These are phyloP conservation scores for Plectosphaerella cucumerina DNA, from an alignment of 2,329 filamentous ascomycete species.

Conservation along the genomic window DNA sequence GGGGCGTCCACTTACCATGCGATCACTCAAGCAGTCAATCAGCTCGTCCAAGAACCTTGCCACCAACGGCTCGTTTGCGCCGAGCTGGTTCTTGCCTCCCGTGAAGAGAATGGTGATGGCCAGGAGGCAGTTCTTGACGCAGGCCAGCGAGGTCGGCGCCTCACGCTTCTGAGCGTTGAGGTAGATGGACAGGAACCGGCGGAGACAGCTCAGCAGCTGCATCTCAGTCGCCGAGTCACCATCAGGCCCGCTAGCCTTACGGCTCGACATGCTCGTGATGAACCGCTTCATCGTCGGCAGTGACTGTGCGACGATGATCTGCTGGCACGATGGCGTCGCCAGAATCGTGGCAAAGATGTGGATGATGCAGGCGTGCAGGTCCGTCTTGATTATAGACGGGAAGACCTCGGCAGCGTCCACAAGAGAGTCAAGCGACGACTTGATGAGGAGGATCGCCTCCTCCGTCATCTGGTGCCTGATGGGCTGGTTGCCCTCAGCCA, in stretches of 20 bases:
- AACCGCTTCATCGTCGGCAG: constrained; percentile 92
- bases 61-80: constrained; percentile 71
- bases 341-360: constrained; percentile 95
- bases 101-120: constrained; percentile 88
- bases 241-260: constrained; percentile 27
- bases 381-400: constrained; percentile 91
- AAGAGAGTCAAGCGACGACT: constrained; percentile 76
- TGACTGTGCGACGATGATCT: constrained; percentile 82
- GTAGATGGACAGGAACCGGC: constrained; percentile 78
- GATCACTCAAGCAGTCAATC: constrained; percentile 75
- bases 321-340: constrained; percentile 81
- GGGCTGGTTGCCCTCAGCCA: constrained; percentile 61
- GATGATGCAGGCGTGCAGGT: constrained; percentile 92
- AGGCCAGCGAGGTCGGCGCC: constrained; percentile 69
- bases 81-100: constrained; percentile 68
- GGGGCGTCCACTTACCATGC: constrained; percentile 57
- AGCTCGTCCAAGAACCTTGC: constrained; percentile 74
- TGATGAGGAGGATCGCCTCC: constrained; percentile 77
- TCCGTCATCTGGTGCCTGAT: constrained; percentile 78
- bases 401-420: constrained; percentile 96
- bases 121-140: constrained; percentile 89
- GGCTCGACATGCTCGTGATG: constrained; percentile 65
- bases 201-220: constrained; percentile 78
- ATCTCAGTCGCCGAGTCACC: constrained; percentile 49
- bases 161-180: constrained; percentile 73